Evolutionary conservation across 2,329 filamentous ascomycete species (phyloP).

Genomic region (Fusarium oxysporum): DNA sequence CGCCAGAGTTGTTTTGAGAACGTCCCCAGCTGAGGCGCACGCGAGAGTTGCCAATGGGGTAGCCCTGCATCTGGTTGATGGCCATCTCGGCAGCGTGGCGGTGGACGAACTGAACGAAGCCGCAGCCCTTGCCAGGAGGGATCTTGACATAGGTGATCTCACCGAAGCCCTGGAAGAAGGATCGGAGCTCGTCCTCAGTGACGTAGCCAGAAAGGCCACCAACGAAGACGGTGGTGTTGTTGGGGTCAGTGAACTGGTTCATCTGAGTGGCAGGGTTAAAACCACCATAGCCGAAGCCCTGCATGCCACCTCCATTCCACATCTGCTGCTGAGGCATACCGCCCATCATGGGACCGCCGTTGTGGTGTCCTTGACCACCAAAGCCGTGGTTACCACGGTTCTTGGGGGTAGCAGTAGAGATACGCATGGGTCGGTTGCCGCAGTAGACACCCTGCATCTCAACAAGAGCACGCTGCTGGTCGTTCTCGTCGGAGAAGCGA

Average conservation of each 20-base stretch:
- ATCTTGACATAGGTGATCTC: constrained; percentile 99
- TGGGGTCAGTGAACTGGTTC: constrained; percentile 99
- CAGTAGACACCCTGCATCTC: constrained; percentile 99
- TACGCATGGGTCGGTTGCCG: constrained; percentile 98
- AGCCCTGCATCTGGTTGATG: constrained; percentile 99
- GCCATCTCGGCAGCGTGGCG: constrained; percentile 99
- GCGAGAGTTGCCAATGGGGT: constrained; percentile 98
- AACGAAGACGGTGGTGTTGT: constrained; percentile 99
- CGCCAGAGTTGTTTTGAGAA: constrained; percentile 98
- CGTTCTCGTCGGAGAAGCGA: constrained; percentile 93
- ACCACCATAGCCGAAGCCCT: constrained; percentile 54
- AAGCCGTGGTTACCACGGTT: constrained; percentile 68
- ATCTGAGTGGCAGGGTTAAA: constrained; percentile 71
- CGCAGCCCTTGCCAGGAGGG: constrained; percentile 97
- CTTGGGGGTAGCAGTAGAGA: constrained; percentile 97
- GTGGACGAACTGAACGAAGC: constrained; percentile 99
- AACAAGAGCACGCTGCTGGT: constrained; percentile 93
- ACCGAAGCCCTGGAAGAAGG: constrained; percentile 99
- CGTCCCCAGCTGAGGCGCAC: constrained; percentile 98
- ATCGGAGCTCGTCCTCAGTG: constrained; percentile 98
- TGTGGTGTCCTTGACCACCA: constrained; percentile 56
- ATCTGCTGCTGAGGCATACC: constrained; percentile 60
- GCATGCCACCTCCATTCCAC: constrained; percentile 49
- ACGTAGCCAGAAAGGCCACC: constrained; percentile 97
- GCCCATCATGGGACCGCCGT: constrained; percentile 60